Evolutionary conservation across 169 alveolate genomes (phyloP), one percentile per base, ranked within the genome.

Genomic region (Plasmodium malariae): DNA sequence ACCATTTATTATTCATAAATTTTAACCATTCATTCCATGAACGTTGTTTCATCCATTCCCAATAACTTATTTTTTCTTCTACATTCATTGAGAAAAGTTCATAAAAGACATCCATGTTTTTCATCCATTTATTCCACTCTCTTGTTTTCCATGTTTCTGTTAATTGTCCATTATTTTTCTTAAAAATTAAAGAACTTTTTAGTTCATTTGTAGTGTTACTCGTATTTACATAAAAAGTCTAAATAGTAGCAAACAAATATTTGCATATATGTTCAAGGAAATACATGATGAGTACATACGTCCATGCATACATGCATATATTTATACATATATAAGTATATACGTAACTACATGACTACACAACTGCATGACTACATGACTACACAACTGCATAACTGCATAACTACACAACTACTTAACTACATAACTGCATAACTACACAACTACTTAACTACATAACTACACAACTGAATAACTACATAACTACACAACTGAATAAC

Each of bases 91-190:
- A 30, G 34, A 30, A 24, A 30, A n/a, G n/a, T n/a, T n/a, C 17
- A 9, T 14, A 59, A 59, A 30, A 3, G 69, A 30, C 4, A 12
- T 59, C 69, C 69, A 30, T 30, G 11, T 59, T 59, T n/a, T 59
- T 59, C 34, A 59, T 59, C 69, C 69, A 59, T 30, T 59, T 30
- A 24, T 59, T 19, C 24, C 69, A 59, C 24, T 59, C 69, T 1
- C n/a, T 19, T 59, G n/a, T 59, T 59, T 59, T 59, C 69, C 69
- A 59, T 59, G 11, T 3, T 19, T 59, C 69, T 3, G 69, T 14
- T 3, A n/a, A n/a, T 30, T 59, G n/a, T 19, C n/a, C n/a, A n/a
- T n/a, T n/a, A n/a, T 59, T 14, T 3, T 59, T 26, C 69, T 59
- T 40, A 40, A 40, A 5, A 5, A 6, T 59, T 59, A 30, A 30